Evolutionary conservation across 305 asterid species (phyloP), one percentile per base, ranked within the genome.

Genomic region (Ilex paraguariensis): DNA sequence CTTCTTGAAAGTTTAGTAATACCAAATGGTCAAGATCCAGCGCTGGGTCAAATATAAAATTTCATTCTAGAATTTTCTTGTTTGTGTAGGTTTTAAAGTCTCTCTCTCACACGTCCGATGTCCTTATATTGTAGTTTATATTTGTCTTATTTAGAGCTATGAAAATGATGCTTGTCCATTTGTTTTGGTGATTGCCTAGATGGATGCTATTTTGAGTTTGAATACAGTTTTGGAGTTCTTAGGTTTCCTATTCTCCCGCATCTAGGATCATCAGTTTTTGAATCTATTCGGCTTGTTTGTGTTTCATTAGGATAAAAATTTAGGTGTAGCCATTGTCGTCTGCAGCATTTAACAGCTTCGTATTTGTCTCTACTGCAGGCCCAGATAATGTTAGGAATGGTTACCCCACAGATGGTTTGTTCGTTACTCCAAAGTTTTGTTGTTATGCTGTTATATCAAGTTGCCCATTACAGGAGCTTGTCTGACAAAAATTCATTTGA

Each of bases 401-500:
- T 84, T 33, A 54, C 97, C n/a, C 84, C 83, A 15, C 89, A 83
- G 78, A 83, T 89, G 98, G 97, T 89, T 67, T 53, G 91, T 80
- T 57, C 45, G 14, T 72, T 66, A 51, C 13, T 50, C 46, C 64
- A 6, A 10, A 45, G 17, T 52, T 17, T 6, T 69, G 42, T 21
- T 57, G 36, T 42, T 56, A 17, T 57, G 53, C 39, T 32, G 44
- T 31, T 56, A 21, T 48, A 8, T 4, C 9, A 4, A 0, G 9
- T 36, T 36, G 9, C 9, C 42, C 42, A 36, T 36, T 36, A 36
- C 42, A 36, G 28, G 28, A 21, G 28, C 1, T 1, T 36, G 42
- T 36, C 42, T 36, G 42, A 36, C 7, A 36, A 36, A 36, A 36
- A 36, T 5, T 4, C 42, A 64, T 66, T 72, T 64, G 52, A 65